Percentiles rank a stretch among this genome's conserved stretches.
phyloP scores from a whole-genome alignment of 129 eudicot genomes.

The Lactuca sativa region DNA sequence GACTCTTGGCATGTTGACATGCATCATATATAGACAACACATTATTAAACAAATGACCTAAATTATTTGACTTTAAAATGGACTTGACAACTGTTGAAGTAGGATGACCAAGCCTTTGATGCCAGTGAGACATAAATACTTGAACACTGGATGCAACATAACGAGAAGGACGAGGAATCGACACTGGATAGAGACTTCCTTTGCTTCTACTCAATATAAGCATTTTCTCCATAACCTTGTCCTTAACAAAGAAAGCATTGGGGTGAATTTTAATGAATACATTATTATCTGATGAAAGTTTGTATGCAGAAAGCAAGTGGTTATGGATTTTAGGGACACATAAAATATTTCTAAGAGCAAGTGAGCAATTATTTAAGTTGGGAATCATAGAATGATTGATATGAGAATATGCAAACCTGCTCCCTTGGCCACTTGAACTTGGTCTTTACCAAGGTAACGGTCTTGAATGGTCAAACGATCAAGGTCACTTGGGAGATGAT shows the following conservation, averaged over 20 bases:
- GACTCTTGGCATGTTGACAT: not conserved
- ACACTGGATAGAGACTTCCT: not conserved
- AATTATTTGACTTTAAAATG: constrained; percentile 3
- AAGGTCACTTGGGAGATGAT: not conserved
- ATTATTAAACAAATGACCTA: not conserved
- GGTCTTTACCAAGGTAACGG: not conserved
- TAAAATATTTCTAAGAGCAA: not conserved
- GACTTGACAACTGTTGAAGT: not conserved
- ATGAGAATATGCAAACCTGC: not conserved
- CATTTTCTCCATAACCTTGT: not conserved
- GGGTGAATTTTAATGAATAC: not conserved
- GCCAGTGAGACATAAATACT: not conserved
- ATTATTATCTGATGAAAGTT: not conserved
- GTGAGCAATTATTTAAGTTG: not conserved
- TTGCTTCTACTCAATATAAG: not conserved
- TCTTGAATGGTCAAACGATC: not conserved
- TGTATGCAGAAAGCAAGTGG: not conserved
- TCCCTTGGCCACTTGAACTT: not conserved
- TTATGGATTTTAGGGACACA: not conserved
- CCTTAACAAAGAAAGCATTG: not conserved
- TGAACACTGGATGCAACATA: not conserved
- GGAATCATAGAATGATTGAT: not conserved
- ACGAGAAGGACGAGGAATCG: not conserved
- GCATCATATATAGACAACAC: not conserved
- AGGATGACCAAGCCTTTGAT: not conserved